Evolutionary conservation across 805 yeast species (phyloP), one percentile per base, ranked within the genome.

Genomic region (Starmerella potacharoeniae): DNA sequence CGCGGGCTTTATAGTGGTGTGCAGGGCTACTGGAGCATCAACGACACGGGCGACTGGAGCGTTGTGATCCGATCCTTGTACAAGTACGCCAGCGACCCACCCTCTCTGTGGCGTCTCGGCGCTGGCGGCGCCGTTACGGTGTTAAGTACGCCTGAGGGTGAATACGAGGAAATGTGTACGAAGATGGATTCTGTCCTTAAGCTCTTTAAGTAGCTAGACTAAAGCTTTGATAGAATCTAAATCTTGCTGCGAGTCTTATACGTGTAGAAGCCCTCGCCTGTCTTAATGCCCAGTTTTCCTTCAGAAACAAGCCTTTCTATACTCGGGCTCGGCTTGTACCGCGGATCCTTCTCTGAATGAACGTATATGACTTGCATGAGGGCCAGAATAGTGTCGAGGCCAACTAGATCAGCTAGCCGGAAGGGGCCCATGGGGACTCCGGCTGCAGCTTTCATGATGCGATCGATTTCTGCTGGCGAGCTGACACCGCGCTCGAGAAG

Each of bases 101-200:
- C 52, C 50, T 35, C 36, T 11, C 64, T 71, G 6, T 93, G 96
- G 95, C 74, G 88, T 58, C 79, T 91, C 53, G 99, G 99, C 1
- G 98, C 98, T 7, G 99, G 99, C 14, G 99, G 99, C 4, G 99
- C 97, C 16, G 82, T 93, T 46, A 93, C 97, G 0, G 90, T 89
- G 2, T 72, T 93, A 57, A 87, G 96, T 66, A 81, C 86, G 30
- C 72, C 75, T n/a, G 79, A 79, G 29, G 91, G 83, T 2, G 99
- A 93, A 68, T 86, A 93, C 84, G 89, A 87, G 34, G 99, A 93
- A 66, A 84, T 93, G 95, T 68, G 75, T 48, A 71, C 84, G 11
- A 93, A 93, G 68, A 71, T 93, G 35, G 80, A 82, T 40, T 34
- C 62, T 4, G 62, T 60, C 2, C 46, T 55, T 64, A 35, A 41